Evolutionary conservation across 306 rosid genomes (phyloP).

Genomic region (Hippophae rhamnoides): DNA sequence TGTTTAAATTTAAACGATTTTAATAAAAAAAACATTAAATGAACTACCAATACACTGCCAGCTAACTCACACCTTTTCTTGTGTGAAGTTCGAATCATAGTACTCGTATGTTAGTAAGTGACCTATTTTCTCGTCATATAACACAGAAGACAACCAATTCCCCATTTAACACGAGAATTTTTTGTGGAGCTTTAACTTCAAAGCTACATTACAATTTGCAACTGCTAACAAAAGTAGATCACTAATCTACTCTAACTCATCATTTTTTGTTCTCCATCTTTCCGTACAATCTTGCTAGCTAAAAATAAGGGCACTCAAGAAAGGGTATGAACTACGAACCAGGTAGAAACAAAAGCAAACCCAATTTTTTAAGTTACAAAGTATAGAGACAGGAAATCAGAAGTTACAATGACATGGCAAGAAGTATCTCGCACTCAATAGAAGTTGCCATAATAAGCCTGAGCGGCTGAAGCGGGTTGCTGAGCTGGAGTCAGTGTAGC

Average conservation of each 20-base stretch:
- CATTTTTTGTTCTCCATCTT: background rate
- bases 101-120: too few relatives aligned
- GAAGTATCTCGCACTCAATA: constrained; percentile 29
- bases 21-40: too few relatives aligned
- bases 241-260: background rate
- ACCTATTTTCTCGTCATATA: too few relatives aligned
- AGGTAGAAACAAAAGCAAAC: background rate
- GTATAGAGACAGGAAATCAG: background rate
- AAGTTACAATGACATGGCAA: constrained; percentile 24
- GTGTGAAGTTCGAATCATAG: too few relatives aligned
- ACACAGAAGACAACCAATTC: background rate
- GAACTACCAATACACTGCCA: too few relatives aligned
- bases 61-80: too few relatives aligned
- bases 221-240: constrained; percentile 6
- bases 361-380: background rate
- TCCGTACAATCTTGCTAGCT: constrained; percentile 11
- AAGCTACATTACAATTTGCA: constrained; percentile 5
- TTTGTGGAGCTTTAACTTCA: background rate
- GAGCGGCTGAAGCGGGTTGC: constrained; percentile 75
- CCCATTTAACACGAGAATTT: background rate
- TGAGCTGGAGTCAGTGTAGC: constrained; percentile 45
- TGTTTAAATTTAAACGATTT: too few relatives aligned
- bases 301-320: constrained; percentile 10
- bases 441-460: constrained; percentile 76
- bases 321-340: background rate